These are phyloP conservation scores for Blumeriella jaapii DNA, from an alignment of 2,329 filamentous ascomycete genomes.

Conservation along the genomic window DNA sequence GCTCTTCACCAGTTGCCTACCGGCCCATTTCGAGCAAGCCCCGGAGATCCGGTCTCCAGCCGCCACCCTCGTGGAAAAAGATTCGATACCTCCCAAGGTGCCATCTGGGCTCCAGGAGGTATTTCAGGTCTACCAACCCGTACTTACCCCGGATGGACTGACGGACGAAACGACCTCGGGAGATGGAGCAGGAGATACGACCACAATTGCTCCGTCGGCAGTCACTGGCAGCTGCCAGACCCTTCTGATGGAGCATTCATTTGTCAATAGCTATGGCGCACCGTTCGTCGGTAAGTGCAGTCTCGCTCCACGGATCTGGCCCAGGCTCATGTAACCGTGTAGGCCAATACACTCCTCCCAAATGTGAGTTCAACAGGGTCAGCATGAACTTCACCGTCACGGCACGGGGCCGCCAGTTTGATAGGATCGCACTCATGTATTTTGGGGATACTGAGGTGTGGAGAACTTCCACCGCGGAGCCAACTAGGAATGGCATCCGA, in stretches of 20 bases:
- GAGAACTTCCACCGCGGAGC: constrained; percentile 73
- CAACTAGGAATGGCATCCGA: constrained; percentile 55
- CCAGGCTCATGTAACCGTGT: constrained; percentile 1
- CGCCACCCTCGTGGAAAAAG: constrained; percentile 16
- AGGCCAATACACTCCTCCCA: constrained; percentile 55
- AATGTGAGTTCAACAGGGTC: constrained; percentile 61
- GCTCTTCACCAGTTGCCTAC: too few relatives aligned
- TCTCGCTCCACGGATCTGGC: background rate
- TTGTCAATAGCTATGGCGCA: constrained; percentile 60
- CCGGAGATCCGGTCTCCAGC: constrained; percentile 1
- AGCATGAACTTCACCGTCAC: constrained; percentile 66
- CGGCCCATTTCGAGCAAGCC: background rate
- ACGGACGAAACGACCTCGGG: constrained; percentile 28
- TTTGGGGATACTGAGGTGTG: constrained; percentile 71
- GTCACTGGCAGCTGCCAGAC: constrained; percentile 34
- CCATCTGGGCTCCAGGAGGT: constrained; percentile 39
- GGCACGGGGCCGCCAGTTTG: constrained; percentile 62
- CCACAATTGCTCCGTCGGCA: constrained; percentile 17
- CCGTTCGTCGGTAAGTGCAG: constrained; percentile 54
- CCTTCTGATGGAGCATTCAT: constrained; percentile 58
- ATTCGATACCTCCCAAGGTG: constrained; percentile 15
- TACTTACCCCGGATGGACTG: constrained; percentile 39
- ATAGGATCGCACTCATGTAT: constrained; percentile 65
- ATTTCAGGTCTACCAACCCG: constrained; percentile 58
- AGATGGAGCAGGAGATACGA: constrained; percentile 20